Conservation (phyloP, 371 early-diverging fungal genomes). For the Apophysomyces variabilis region DNA sequence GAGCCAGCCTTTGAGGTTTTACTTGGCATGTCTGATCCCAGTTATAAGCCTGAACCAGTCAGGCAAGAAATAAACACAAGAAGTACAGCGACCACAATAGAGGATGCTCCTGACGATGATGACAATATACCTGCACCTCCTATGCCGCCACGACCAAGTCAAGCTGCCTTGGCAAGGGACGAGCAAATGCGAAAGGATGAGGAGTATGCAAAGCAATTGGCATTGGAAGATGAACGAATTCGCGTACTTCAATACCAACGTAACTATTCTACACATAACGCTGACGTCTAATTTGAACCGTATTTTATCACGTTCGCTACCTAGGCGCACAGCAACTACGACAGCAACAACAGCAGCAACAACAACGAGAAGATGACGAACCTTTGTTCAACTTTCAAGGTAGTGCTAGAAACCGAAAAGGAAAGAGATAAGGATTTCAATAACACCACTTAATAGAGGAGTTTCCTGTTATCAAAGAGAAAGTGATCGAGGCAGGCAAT, state of each 20-base stretch:
- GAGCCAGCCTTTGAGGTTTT: constrained; percentile 48
- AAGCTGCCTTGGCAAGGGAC: constrained; percentile 31
- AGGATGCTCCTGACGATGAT: constrained; percentile 13
- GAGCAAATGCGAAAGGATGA: constrained; percentile 56
- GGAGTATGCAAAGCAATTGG: constrained; percentile 45
- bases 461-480: constrained; percentile 53
- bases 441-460: constrained; percentile 32
- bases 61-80: constrained; percentile 5
- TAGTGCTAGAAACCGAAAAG: constrained; percentile 11
- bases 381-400: constrained; percentile 49
- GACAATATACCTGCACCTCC: constrained; percentile 27
- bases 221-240: constrained; percentile 42
- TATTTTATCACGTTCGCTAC: neutral
- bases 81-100: constrained; percentile 5
- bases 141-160: constrained; percentile 40
- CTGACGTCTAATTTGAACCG: no score
- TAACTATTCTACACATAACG: neutral
- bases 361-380: constrained; percentile 32
- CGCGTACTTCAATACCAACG: constrained; percentile 23
- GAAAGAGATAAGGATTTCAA: neutral
- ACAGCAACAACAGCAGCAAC: constrained; percentile 21
- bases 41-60: constrained; percentile 31
- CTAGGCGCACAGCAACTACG: constrained; percentile 5
- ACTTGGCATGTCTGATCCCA: constrained; percentile 51
- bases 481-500: constrained; percentile 52